A percentile compares a stretch with the other conserved stretches of the same genome.
phyloP scores from a whole-genome alignment of 495 filamentous ascomycete species.

The Barbatosphaeria neglecta region DNA sequence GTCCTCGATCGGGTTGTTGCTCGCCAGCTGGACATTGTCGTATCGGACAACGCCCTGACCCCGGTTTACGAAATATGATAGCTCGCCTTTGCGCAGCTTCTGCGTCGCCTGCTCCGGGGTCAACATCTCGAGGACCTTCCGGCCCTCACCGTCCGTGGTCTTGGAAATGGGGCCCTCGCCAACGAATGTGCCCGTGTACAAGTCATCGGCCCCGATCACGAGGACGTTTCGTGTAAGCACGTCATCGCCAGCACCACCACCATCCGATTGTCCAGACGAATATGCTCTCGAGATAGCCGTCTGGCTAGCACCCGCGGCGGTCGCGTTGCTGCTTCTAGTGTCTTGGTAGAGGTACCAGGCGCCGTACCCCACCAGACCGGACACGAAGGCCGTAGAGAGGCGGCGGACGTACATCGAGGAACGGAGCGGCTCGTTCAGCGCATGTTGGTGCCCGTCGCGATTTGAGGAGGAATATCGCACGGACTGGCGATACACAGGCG shows the following conservation, averaged over 20 bases:
- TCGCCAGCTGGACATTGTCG: slow-evolving; percentile 87
- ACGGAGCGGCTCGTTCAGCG: slow-evolving; percentile 25
- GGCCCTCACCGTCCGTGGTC: slow-evolving; percentile 65
- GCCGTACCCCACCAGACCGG: slow-evolving; percentile 38
- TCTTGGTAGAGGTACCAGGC: slow-evolving; percentile 37
- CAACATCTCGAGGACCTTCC: slow-evolving; percentile 84
- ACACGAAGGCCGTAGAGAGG: slow-evolving; percentile 29
- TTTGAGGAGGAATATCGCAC: slow-evolving; percentile 8
- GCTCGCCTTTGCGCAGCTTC: slow-evolving; percentile 77
- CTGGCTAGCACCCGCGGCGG: slow-evolving; percentile 16
- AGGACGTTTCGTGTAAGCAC: slow-evolving; percentile 41
- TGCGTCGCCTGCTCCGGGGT: slow-evolving; percentile 88
- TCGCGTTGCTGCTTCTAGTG: slow-evolving; percentile 14
- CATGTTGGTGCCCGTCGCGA: slow-evolving; percentile 12
- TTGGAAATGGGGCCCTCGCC: slow-evolving; percentile 78
- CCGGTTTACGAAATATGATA: slow-evolving; percentile 81
- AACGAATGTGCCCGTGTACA: slow-evolving; percentile 71
- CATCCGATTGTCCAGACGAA: slow-evolving; percentile 3
- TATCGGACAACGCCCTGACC: slow-evolving; percentile 89
- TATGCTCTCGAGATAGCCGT: slow-evolving; percentile 9
- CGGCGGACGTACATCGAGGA: slow-evolving; percentile 41
- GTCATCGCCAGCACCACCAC: slow-evolving; percentile 8
- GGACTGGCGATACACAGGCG: slow-evolving; percentile 5
- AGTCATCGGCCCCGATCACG: slow-evolving; percentile 69
- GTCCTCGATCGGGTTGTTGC: slow-evolving; percentile 97